These are phyloP conservation scores for Dendrobium huoshanense DNA, from an alignment of 106 monocot species.

Conservation along the genomic window DNA sequence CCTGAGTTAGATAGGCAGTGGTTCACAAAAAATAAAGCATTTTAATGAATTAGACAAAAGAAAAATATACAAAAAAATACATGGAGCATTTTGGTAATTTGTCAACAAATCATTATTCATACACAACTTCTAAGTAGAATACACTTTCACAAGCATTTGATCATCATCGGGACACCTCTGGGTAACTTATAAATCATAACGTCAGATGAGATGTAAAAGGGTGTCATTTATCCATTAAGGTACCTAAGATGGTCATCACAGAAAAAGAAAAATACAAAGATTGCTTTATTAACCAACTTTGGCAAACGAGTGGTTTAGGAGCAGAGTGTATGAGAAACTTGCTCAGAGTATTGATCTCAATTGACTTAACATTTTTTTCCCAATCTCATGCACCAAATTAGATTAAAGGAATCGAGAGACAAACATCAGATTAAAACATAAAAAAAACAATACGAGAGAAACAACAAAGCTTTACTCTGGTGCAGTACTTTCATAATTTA, in stretches of 20 bases:
- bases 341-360: too few relatives aligned
- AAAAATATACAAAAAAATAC: neutral
- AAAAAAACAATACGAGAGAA: too few relatives aligned
- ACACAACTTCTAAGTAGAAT: neutral
- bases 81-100: neutral
- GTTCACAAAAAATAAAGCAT: neutral
- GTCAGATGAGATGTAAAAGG: neutral
- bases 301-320: neutral
- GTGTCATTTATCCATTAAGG: neutral
- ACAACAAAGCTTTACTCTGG: too few relatives aligned
- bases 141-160: neutral
- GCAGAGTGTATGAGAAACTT: neutral
- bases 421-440: too few relatives aligned
- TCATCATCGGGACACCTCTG: neutral
- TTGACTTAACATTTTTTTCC: too few relatives aligned
- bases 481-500: too few relatives aligned
- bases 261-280: neutral
- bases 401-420: too few relatives aligned
- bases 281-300: neutral
- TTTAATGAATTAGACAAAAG: neutral
- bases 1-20: slow-evolving; percentile 15
- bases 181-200: neutral
- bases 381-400: too few relatives aligned
- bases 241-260: neutral
- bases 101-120: neutral